phyloP scores from a whole-genome alignment of 2,329 filamentous ascomycete genomes.

The Verticillium longisporum region DNA sequence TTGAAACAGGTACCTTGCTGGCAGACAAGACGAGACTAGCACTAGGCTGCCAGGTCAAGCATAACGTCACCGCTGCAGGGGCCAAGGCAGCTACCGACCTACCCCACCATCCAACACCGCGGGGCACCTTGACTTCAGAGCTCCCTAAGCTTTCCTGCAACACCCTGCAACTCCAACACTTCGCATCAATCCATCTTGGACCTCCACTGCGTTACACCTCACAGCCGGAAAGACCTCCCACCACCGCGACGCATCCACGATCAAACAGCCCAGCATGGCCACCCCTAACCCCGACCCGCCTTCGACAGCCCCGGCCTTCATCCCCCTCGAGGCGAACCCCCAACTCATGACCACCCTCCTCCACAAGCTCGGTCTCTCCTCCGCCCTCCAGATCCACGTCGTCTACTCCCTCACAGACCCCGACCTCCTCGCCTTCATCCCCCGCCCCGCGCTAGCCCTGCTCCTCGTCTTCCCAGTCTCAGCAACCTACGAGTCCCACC shows the following conservation, averaged over 20 bases:
- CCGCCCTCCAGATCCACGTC: conserved; percentile 74
- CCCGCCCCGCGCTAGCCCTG: conserved; percentile 79
- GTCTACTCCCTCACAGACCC: conserved; percentile 87
- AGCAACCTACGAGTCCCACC: conserved; percentile 69
- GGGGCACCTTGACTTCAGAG: neutral
- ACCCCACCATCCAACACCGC: conserved; percentile 8
- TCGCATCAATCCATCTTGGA: neutral
- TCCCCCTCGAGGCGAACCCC: conserved; percentile 68
- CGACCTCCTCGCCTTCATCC: conserved; percentile 77
- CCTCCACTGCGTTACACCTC: neutral
- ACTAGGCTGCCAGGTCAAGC: too few species aligned
- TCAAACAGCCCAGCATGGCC: neutral
- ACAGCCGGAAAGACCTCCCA: neutral
- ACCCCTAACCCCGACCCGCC: conserved; percentile 31
- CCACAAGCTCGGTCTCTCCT: conserved; percentile 76
- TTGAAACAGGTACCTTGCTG: too few species aligned
- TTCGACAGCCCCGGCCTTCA: conserved; percentile 38
- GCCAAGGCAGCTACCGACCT: neutral
- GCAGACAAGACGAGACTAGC: too few species aligned
- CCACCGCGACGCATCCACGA: neutral
- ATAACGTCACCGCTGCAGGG: neutral
- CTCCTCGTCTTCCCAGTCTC: conserved; percentile 89
- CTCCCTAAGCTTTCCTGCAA: neutral
- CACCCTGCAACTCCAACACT: neutral
- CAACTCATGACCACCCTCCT: conserved; percentile 80